Evolutionary conservation across 2,329 filamentous ascomycete species (phyloP).

Genomic region (Penicillium nordicum): DNA sequence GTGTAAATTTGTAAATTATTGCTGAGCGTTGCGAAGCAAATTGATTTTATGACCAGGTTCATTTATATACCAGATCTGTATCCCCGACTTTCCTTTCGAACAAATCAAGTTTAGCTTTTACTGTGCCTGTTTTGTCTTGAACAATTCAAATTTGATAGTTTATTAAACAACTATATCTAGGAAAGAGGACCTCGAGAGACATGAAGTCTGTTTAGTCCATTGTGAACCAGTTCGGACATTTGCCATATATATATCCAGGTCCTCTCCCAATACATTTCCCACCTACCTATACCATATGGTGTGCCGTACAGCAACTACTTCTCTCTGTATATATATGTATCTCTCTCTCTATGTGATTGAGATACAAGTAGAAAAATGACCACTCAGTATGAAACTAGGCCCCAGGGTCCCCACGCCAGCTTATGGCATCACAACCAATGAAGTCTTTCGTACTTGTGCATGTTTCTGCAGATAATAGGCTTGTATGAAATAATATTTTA

Average conservation of each 20-base stretch:
- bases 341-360: not conserved
- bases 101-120: not conserved
- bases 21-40: not conserved
- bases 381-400: not conserved
- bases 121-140: not conserved
- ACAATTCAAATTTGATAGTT: not conserved
- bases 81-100: not conserved
- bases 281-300: too few relatives aligned
- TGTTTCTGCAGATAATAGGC: not conserved
- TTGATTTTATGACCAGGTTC: not conserved
- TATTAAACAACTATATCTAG: not conserved
- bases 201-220: not conserved
- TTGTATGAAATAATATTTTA: not conserved
- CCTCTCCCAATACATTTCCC: too few relatives aligned
- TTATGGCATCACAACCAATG: not conserved
- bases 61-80: not conserved
- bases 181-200: not conserved
- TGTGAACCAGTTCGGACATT: not conserved
- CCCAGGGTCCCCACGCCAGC: not conserved
- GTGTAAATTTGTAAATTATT: constrained; percentile 43
- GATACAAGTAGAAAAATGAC: not conserved
- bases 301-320: too few relatives aligned
- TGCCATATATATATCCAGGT: too few relatives aligned
- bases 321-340: too few relatives aligned
- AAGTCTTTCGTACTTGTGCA: not conserved